Evolutionary conservation across 345 rosid species (phyloP).

Genomic region (Eucalyptus microcorys): DNA sequence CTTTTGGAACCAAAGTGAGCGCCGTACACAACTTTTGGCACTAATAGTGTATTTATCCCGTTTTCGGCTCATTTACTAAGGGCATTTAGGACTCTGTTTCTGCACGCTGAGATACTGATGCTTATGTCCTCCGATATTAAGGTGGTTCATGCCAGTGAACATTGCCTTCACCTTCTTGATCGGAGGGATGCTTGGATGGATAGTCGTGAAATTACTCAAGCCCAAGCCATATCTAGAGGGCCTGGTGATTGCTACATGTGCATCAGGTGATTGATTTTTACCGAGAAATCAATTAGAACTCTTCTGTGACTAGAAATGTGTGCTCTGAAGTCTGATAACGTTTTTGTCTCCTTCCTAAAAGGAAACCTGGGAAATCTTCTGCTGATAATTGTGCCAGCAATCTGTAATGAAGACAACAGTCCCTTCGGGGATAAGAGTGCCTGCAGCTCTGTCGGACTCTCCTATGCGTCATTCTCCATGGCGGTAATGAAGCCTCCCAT

Average conservation of each 20-base stretch:
- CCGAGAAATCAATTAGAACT: background rate
- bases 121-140: background rate
- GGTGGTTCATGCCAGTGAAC: slow-evolving; percentile 98
- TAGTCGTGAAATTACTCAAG: slow-evolving; percentile 55
- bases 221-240: slow-evolving; percentile 82
- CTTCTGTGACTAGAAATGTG: background rate
- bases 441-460: slow-evolving; percentile 58
- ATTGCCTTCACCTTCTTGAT: slow-evolving; percentile 68
- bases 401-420: slow-evolving; percentile 64
- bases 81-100: background rate
- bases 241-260: slow-evolving; percentile 66
- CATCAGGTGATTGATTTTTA: slow-evolving; percentile 39
- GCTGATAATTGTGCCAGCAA: slow-evolving; percentile 70
- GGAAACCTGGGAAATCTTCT: slow-evolving; percentile 89
- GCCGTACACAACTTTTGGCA: no score
- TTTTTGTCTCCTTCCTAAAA: background rate
- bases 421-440: slow-evolving; percentile 51
- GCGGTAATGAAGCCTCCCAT: slow-evolving; percentile 37
- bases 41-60: no score
- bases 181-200: slow-evolving; percentile 86
- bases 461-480: slow-evolving; percentile 94
- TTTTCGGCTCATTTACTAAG: background rate
- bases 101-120: background rate
- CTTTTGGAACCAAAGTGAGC: no score
- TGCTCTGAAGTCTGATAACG: background rate